A percentile compares a stretch with the other conserved stretches of the same genome.
These are phyloP conservation scores for Colletotrichum sp. DNA, from an alignment of 2,329 filamentous ascomycete genomes.

Conservation along the genomic window DNA sequence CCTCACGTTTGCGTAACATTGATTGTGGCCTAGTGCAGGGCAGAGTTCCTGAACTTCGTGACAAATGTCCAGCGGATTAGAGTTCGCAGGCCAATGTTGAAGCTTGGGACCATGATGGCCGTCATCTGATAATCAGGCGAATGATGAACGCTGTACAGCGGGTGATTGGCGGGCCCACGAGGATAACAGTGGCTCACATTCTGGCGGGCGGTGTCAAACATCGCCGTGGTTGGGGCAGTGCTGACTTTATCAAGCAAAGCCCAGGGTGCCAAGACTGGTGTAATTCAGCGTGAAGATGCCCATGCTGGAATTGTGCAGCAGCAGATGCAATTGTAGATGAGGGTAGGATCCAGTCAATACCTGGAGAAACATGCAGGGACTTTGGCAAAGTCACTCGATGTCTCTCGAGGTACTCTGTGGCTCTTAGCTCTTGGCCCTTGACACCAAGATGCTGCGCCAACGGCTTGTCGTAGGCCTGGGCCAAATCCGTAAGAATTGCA, in stretches of 20 bases:
- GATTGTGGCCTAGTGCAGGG: background rate
- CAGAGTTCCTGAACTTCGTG: background rate
- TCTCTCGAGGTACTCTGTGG: background rate
- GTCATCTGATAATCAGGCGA: background rate
- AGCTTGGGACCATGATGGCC: background rate
- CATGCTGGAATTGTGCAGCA: background rate
- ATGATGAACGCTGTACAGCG: background rate
- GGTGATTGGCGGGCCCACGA: background rate
- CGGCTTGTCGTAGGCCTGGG: background rate
- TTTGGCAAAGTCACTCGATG: conserved; percentile 1
- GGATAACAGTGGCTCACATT: background rate
- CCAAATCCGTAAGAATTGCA: background rate
- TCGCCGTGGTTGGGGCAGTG: background rate
- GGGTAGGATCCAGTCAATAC: background rate
- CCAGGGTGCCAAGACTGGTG: background rate
- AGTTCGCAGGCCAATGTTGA: background rate
- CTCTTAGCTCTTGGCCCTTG: background rate
- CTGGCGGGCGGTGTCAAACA: background rate
- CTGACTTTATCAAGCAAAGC: background rate
- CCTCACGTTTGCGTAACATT: background rate
- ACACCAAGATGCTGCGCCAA: background rate
- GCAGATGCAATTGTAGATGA: background rate
- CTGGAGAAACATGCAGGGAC: background rate
- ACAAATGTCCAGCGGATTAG: background rate
- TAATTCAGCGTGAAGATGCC: background rate